Evolutionary conservation across 2,329 filamentous ascomycete species (phyloP), one percentile per base, ranked within the genome.

Genomic region (Lecanicillium sp.): DNA sequence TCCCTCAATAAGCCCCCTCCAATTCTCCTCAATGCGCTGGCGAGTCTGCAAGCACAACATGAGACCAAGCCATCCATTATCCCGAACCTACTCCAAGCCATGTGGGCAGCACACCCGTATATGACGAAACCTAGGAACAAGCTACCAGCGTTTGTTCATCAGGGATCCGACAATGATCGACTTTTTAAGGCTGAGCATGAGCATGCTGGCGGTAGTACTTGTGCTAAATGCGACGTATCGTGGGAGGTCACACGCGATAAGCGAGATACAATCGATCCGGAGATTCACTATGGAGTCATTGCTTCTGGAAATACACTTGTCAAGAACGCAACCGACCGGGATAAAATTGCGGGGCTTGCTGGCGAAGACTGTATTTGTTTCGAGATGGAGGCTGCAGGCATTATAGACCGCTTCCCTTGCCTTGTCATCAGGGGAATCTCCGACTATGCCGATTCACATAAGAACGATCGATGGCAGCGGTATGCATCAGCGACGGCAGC

Each of bases 381-480:
- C 15, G 54, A 57, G 33, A 56, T 50, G 52, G 52, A 55, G 17
- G 49, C 48, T 1, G 52, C 52, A 3, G 54, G 54, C 2, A 32
- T 52, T 2, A 52, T 44, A 44, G 46, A 51, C 5, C 39, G 42
- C 1, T 45, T 61, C 6, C 49, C 2, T 48, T 60, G 54, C 18
- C 29, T 63, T 2, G 49, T 56, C 0, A 57, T 66, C 17, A 50
- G 58, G 5, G 60, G 61, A 0, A 59, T 59, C 27, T 56, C 48
- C 34, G 55, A 60, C 40, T 60, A 60, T 33, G 43, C 54, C 3
- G 55, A 59, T 31, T 42, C 46, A 3, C 48, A 55, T 30, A 56
- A 55, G 30, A 52, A 49, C 37, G 43, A 51, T 8, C 19, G 11
- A 17, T 56, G 48, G 52, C 51, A 53, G 32, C 15, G 38, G 12